phyloP scores from a whole-genome alignment of 805 yeast genomes.

The Ogataea wickerhamii region DNA sequence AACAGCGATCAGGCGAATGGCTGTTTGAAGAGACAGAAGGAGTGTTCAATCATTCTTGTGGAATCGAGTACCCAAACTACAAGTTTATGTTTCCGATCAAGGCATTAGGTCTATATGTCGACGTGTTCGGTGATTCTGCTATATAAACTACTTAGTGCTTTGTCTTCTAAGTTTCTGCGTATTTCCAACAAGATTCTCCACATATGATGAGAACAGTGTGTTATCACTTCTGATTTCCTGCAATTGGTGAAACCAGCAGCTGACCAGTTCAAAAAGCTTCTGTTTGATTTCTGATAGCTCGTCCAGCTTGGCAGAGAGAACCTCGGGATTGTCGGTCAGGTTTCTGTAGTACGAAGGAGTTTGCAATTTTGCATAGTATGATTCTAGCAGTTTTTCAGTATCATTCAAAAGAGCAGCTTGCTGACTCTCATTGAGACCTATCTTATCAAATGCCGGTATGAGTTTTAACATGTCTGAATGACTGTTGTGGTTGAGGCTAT shows the following conservation, averaged over 20 bases:
- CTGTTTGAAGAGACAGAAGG: conserved; percentile 84
- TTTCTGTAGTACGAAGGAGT: conserved; percentile 24
- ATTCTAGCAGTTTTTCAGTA: conserved; percentile 23
- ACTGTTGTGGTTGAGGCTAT: background rate
- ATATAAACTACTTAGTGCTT: background rate
- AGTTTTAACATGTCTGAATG: conserved; percentile 17
- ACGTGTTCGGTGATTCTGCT: conserved; percentile 23
- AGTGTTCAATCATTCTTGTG: conserved; percentile 88
- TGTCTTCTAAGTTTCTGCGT: conserved; percentile 70
- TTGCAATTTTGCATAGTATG: conserved; percentile 20
- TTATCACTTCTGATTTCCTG: conserved; percentile 57
- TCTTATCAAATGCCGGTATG: conserved; percentile 33
- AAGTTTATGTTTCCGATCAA: conserved; percentile 86
- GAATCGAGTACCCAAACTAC: conserved; percentile 94
- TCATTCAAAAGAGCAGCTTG: conserved; percentile 24
- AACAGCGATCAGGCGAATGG: conserved; percentile 79
- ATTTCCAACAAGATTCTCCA: conserved; percentile 86
- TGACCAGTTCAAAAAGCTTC: conserved; percentile 30
- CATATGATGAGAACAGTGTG: conserved; percentile 77
- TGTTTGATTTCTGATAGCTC: conserved; percentile 38
- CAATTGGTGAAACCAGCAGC: conserved; percentile 51
- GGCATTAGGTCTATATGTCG: conserved; percentile 74
- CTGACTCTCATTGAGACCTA: conserved; percentile 31
- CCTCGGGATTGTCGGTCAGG: conserved; percentile 22
- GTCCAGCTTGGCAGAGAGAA: conserved; percentile 36